These are phyloP conservation scores for Camelina neglecta DNA, from an alignment of 345 rosid genomes.

Conservation along the genomic window DNA sequence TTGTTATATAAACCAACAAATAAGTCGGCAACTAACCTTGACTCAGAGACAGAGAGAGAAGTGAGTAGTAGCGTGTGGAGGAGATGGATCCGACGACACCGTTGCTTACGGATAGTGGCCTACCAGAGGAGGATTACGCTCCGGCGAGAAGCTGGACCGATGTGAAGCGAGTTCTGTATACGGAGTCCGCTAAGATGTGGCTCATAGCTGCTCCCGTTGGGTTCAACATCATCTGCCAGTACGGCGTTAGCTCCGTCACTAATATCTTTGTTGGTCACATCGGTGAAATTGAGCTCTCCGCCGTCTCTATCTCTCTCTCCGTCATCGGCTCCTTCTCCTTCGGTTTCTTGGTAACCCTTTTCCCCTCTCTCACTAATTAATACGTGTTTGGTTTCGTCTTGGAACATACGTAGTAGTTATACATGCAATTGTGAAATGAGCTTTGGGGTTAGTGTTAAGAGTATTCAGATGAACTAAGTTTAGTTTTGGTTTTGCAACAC, in stretches of 20 bases:
- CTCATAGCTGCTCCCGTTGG: conserved; percentile 63
- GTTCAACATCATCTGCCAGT: conserved; percentile 59
- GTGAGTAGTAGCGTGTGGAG: neutral
- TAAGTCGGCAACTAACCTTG: conserved; percentile 30
- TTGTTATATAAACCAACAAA: conserved; percentile 38
- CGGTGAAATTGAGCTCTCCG: conserved; percentile 71
- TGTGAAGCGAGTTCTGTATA: conserved; percentile 48
- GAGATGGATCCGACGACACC: conserved; percentile 61
- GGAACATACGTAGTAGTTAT: too few relatives aligned
- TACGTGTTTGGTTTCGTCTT: too few relatives aligned
- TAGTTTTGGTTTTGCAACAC: neutral
- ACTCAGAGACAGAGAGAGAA: neutral
- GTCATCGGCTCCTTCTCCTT: conserved; percentile 79
- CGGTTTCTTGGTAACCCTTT: conserved; percentile 63
- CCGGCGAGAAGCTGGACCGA: conserved; percentile 54
- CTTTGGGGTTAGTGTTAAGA: neutral
- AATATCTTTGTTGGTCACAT: conserved; percentile 71
- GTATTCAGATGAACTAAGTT: neutral
- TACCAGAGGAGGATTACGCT: conserved; percentile 48
- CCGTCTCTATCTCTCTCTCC: conserved; percentile 65
- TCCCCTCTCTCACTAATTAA: neutral
- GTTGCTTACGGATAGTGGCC: conserved; percentile 41
- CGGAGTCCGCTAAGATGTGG: conserved; percentile 67
- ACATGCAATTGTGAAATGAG: too few relatives aligned
- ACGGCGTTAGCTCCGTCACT: conserved; percentile 58